A percentile compares a stretch with the other conserved stretches of the same genome.
Conservation (phyloP, 208 protist species). For the Naegleria lovaniensis region DNA sequence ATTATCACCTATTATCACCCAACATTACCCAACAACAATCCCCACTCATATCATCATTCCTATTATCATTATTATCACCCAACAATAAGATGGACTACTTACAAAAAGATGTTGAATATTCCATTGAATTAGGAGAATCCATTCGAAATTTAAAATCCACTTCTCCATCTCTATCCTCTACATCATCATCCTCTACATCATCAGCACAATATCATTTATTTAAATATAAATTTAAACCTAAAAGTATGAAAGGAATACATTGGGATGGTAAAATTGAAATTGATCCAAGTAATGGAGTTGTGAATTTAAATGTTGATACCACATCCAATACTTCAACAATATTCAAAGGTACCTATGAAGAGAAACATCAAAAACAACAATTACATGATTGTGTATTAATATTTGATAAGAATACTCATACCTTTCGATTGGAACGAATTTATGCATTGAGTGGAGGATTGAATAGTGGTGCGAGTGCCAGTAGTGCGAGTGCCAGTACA, state of each 20-base stretch:
- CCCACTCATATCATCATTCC: no score
- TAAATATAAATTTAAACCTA: not conserved
- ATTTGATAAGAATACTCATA: not conserved
- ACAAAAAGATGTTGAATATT: not conserved
- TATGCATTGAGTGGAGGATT: not conserved
- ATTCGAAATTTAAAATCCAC: not conserved
- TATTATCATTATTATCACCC: no score
- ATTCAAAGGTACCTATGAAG: not conserved
- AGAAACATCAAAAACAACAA: not conserved
- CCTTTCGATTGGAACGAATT: not conserved
- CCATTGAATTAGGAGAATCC: not conserved
- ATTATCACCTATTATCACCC: no score
- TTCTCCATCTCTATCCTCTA: no score
- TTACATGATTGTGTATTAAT: not conserved
- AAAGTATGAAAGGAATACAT: not conserved
- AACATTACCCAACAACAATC: no score
- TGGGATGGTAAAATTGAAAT: not conserved
- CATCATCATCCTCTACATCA: not conserved
- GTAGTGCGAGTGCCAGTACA: not conserved
- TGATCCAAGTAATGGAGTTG: not conserved
- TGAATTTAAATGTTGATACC: not conserved
- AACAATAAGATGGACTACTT: not conserved
- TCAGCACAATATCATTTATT: not conserved
- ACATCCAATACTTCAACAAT: not conserved
- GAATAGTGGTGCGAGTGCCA: not conserved